phyloP scores from a whole-genome alignment of 208 protist species.

The Porcisia deanei region DNA sequence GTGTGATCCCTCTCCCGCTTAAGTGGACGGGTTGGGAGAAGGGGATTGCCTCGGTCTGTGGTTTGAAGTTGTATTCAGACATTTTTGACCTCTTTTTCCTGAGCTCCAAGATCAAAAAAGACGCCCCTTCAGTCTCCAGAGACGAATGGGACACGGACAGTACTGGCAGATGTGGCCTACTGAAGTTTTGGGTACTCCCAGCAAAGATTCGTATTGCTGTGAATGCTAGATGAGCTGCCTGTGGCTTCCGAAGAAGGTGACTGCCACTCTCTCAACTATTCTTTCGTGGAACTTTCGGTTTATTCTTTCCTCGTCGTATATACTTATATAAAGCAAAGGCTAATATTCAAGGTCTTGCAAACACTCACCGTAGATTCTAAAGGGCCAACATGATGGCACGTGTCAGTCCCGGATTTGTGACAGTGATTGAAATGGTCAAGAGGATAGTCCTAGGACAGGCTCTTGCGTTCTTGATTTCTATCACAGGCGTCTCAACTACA shows the following conservation, averaged over 20 bases:
- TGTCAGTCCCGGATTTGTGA: slow-evolving; percentile 9
- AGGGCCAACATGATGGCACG: slow-evolving; percentile 7
- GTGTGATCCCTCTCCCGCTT: no score
- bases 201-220: neutral
- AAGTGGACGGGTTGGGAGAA: no score
- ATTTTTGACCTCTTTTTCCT: neutral
- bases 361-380: neutral
- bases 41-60: no score
- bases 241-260: neutral
- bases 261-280: neutral
- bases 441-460: slow-evolving; percentile 79
- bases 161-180: neutral
- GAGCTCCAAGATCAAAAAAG: neutral
- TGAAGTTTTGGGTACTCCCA: neutral
- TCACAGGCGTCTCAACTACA: slow-evolving; percentile 87
- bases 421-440: slow-evolving; percentile 35
- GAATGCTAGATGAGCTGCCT: neutral
- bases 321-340: neutral
- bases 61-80: no score
- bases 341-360: neutral
- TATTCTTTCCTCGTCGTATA: neutral
- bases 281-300: neutral
- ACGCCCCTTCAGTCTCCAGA: neutral
- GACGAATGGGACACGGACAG: neutral
- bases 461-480: slow-evolving; percentile 81